Evolutionary conservation across 768 basidiomycete species (phyloP).

Genomic region (Leucocoprinus leucothites): DNA sequence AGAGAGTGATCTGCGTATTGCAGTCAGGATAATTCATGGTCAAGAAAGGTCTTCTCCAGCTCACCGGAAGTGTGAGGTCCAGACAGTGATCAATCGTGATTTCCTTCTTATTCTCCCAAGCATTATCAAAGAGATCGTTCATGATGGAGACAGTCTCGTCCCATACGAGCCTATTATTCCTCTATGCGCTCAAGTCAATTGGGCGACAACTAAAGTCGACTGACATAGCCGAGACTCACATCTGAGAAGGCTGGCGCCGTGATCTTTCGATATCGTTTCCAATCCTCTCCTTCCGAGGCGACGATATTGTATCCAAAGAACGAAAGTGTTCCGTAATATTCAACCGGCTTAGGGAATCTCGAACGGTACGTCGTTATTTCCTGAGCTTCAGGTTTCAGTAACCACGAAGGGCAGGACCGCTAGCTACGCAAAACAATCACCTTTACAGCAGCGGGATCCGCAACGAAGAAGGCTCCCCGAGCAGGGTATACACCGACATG

Average conservation of each 20-base stretch:
- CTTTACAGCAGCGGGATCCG: slow-evolving; percentile 40
- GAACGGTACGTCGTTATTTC: slow-evolving; percentile 46
- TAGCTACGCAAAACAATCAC: slow-evolving; percentile 18
- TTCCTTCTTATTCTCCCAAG: slow-evolving; percentile 41
- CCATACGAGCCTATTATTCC: slow-evolving; percentile 47
- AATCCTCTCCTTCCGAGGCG: slow-evolving; percentile 60
- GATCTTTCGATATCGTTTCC: slow-evolving; percentile 64
- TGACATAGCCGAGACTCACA: slow-evolving; percentile 26
- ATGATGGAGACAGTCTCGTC: slow-evolving; percentile 39
- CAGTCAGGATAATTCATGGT: not conserved
- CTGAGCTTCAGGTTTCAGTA: slow-evolving; percentile 24
- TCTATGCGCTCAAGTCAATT: slow-evolving; percentile 22
- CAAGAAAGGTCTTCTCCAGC: slow-evolving; percentile 9
- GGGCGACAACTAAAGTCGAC: not conserved
- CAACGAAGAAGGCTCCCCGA: slow-evolving; percentile 24
- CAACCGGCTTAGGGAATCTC: slow-evolving; percentile 56
- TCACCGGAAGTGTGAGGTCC: slow-evolving; percentile 52
- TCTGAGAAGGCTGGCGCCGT: slow-evolving; percentile 63
- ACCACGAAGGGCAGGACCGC: not conserved
- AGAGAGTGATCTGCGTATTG: slow-evolving; percentile 44
- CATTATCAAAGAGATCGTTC: slow-evolving; percentile 39
- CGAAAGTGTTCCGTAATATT: slow-evolving; percentile 39
- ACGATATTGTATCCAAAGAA: slow-evolving; percentile 64
- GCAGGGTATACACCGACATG: slow-evolving; percentile 16
- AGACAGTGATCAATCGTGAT: slow-evolving; percentile 44